Conservation (phyloP, 2,329 filamentous ascomycete species). For the Fusarium beomiforme region DNA sequence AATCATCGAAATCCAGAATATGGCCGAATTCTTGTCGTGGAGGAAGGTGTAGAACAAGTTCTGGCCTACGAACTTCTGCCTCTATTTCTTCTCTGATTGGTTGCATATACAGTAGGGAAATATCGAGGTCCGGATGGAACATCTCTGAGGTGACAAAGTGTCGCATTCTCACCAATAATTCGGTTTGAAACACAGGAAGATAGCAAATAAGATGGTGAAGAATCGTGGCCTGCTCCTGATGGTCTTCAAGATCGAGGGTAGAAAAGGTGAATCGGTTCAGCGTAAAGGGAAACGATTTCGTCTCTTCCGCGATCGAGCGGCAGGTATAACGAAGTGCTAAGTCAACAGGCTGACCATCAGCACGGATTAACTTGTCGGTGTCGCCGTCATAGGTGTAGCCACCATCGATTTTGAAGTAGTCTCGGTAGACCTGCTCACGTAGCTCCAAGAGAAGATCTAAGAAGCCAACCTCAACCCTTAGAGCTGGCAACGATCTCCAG, state of each 20-base stretch:
- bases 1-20: accelerated
- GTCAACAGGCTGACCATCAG: neutral
- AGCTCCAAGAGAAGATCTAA: no score
- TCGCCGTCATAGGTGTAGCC: neutral
- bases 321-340: neutral
- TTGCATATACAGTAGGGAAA: accelerated
- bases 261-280: neutral
- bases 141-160: accelerated
- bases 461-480: no score
- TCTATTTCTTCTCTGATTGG: accelerated
- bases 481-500: no score
- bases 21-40: no score
- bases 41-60: no score
- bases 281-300: neutral
- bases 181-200: neutral
- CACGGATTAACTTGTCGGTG: neutral
- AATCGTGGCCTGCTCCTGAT: neutral
- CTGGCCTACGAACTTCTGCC: no score
- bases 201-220: neutral
- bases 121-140: neutral
- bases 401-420: neutral
- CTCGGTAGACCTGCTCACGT: no score
- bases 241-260: neutral
- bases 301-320: neutral
- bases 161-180: neutral